Conservation (phyloP, 2,329 filamentous ascomycete species). For the Myriosclerotinia duriaeana region DNA sequence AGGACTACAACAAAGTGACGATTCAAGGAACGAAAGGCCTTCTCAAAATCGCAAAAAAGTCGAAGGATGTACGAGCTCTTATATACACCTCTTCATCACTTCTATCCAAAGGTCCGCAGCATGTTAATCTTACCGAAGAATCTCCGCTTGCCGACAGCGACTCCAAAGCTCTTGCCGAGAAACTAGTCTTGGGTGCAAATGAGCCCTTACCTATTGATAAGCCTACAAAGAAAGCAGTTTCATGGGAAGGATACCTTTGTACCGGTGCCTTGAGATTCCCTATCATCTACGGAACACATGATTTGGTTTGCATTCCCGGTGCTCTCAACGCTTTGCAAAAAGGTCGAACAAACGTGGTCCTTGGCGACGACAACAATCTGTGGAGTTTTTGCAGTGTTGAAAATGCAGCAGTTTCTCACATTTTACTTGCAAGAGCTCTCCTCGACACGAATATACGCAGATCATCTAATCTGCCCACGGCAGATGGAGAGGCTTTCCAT, state of each 20-base stretch:
- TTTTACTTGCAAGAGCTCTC: background rate
- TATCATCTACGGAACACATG: conserved; percentile 17
- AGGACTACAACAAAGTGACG: background rate
- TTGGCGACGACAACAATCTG: conserved; percentile 5
- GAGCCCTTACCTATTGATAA: background rate
- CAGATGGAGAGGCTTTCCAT: conserved; percentile 12
- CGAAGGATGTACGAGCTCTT: conserved; percentile 5
- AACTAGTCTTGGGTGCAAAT: conserved; percentile 6
- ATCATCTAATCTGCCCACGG: background rate
- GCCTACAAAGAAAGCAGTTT: background rate
- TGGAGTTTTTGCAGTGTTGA: conserved; percentile 18
- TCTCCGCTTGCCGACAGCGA: conserved; percentile 13
- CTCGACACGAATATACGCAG: background rate
- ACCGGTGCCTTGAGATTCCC: conserved; percentile 12
- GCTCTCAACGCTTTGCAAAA: conserved; percentile 11
- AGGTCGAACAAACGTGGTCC: conserved; percentile 7
- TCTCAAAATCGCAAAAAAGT: conserved; percentile 1
- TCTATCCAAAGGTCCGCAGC: conserved; percentile 4
- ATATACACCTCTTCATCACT: conserved; percentile 17
- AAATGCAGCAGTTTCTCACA: conserved; percentile 7
- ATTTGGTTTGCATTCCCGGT: conserved; percentile 6
- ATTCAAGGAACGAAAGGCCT: conserved; percentile 16
- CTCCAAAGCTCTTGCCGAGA: conserved; percentile 10
- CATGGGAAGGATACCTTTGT: conserved; percentile 10
- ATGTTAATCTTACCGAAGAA: conserved; percentile 14